Evolutionary conservation across 192 early-diverging fungal species (phyloP), one percentile per base, ranked within the genome.

Genomic region (Umbelopsis vinacea): DNA sequence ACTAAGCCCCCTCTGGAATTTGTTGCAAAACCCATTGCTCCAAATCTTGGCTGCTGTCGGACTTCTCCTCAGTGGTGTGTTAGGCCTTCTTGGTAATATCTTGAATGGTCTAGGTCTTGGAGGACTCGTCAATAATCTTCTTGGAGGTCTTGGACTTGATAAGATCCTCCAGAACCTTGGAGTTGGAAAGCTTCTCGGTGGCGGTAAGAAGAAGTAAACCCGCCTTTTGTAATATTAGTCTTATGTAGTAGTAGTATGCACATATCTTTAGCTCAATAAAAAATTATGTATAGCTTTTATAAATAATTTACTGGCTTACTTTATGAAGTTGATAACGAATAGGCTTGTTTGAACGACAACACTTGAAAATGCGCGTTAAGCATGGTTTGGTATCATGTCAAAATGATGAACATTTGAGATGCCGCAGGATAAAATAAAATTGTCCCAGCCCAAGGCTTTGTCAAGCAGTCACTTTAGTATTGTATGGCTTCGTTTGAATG

Each of bases 1-100:
- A 22, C 50, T 74, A 21, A 67, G 67, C 23, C 72, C 72, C 22
- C 21, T 74, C 2, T 74, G 72, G 72, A 55, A 37, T 35, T 52
- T 74, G 14, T 54, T 74, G 7, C 72, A 74, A 68, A 74, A 66
- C 29, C 72, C 72, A 24, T 68, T 74, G 21, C 24, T 74, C 9
- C 72, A 74, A 53, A 74, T 74, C 24, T 66, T 74, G 2, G 66
- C 72, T 46, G 72, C 72, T 46, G 72, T 74, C 24, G 72, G 72
- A 1, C 47, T 68, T 12, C 66, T 74, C 38, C 37, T 74, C 11
- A 74, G 63, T 37, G 72, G 72, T 26, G 72, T 74, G 6, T 38
- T 74, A 7, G 72, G 72, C 11, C 19, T 74, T 0, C 60, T 74
- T 45, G 66, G 72, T 24, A 74, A 74, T 47, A 67, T 74, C 10